Evolutionary conservation across 331 rosid genomes (phyloP), one percentile per base, ranked within the genome.

Genomic region (Prunus yedoensis): DNA sequence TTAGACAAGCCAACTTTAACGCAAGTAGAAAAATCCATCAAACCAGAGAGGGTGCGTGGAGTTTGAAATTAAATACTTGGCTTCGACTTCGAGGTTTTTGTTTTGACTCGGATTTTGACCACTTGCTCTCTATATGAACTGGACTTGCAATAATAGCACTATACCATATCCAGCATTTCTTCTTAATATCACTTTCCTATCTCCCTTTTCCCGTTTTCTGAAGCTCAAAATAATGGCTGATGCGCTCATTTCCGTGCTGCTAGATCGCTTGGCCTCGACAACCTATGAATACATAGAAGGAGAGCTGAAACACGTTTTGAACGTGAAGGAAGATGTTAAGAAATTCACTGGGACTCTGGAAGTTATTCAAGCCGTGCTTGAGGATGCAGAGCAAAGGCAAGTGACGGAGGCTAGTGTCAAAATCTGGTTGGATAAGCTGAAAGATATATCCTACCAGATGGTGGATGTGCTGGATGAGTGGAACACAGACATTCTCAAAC

Each of bases 391-490:
- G 59, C 4, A 20, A 18, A 7, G 59, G 4, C 12, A 53, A n/a
- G 25, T 53, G 2, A 20, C 7, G 1, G 25, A 28, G 0, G 25
- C n/a, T n/a, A n/a, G n/a, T 3, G 25, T 53, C 1, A 53, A 20
- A 53, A 53, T 16, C 59, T 53, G 59, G 59, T 2, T 53, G 25
- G 11, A 17, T 53, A 0, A 32, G 38, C 38, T 32, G 0, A 32
- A 32, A 32, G 38, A 32, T 32, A 32, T 32, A 32, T 32, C 38
- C 5, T 32, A 32, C 38, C 1, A 32, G 38, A 32, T 32, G 38
- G 38, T 32, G 38, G 38, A 17, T 53, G 21, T 53, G 59, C 21
- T 73, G 58, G 77, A 27, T 3, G 77, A 60, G 77, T 73, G 69
- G 77, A 46, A 73, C 45, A n/a, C n/a, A n/a, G 53, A 21, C 2